Conservation (phyloP, 2,329 filamentous ascomycete genomes). For the Microdochium nivale region DNA sequence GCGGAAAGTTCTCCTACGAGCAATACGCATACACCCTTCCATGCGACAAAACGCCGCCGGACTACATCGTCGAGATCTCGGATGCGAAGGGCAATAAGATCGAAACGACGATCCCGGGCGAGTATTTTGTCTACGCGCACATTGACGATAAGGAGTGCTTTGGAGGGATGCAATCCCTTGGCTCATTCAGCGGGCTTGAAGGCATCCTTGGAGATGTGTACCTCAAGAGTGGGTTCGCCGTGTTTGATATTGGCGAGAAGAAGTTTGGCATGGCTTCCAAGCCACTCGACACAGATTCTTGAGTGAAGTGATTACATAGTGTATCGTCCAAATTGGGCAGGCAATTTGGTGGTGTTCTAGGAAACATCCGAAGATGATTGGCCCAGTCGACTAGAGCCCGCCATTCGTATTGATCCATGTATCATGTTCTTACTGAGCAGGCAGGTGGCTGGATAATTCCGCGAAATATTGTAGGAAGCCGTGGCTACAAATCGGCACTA, state of each 20-base stretch:
- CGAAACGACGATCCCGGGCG: constrained; percentile 43
- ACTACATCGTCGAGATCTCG: constrained; percentile 45
- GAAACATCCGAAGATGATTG: too few relatives aligned
- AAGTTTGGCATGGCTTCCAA: constrained; percentile 35
- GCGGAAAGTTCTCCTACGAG: constrained; percentile 37
- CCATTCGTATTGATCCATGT: too few relatives aligned
- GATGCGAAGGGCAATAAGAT: constrained; percentile 31
- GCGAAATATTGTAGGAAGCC: too few relatives aligned
- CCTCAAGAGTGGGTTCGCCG: constrained; percentile 68
- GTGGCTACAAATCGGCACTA: too few relatives aligned
- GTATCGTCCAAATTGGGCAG: too few relatives aligned
- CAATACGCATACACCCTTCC: constrained; percentile 47
- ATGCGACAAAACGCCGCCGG: constrained; percentile 47
- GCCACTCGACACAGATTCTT: constrained; percentile 19
- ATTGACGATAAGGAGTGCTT: constrained; percentile 52
- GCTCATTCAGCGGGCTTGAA: constrained; percentile 35
- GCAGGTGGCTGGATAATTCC: too few relatives aligned
- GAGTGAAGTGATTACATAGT: too few relatives aligned
- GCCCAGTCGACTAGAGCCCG: too few relatives aligned
- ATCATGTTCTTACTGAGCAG: too few relatives aligned
- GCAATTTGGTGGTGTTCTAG: too few relatives aligned
- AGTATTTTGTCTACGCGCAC: constrained; percentile 45
- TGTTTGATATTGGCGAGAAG: constrained; percentile 51
- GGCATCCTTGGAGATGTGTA: constrained; percentile 72
- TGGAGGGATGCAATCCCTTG: constrained; percentile 62